A percentile compares a stretch with the other conserved stretches of the same genome.
Evolutionary conservation across 148 eudicot genomes (phyloP).

Genomic region (Cornus kousa): DNA sequence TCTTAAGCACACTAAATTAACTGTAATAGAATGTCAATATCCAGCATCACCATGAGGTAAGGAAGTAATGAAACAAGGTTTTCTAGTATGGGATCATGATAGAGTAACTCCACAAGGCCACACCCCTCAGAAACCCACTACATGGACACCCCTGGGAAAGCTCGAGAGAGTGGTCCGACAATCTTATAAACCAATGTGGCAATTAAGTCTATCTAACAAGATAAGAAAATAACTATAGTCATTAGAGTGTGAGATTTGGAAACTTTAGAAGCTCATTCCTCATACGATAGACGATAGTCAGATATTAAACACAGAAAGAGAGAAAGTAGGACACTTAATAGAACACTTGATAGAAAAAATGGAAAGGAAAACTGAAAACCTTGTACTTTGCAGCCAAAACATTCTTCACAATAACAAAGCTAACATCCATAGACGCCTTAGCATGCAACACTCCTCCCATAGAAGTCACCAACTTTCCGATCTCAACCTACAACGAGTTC

Average conservation of each 20-base stretch:
- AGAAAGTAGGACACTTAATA: background rate
- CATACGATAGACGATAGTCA: background rate
- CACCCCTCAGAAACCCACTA: no score
- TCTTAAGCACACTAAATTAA: no score
- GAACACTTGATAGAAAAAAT: constrained; percentile 6
- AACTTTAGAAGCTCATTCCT: background rate
- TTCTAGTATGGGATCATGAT: no score
- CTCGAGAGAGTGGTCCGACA: no score
- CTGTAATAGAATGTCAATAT: no score
- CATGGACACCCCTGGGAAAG: no score
- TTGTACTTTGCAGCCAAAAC: constrained; percentile 89
- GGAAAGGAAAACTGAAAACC: constrained; percentile 38
- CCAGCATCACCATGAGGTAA: no score
- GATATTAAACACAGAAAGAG: background rate
- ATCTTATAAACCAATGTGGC: no score
- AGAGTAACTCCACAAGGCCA: no score
- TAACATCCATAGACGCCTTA: constrained; percentile 76
- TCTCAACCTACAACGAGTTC: constrained; percentile 54
- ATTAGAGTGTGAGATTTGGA: background rate
- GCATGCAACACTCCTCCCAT: constrained; percentile 81
- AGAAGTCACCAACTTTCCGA: constrained; percentile 67
- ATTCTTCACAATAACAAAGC: constrained; percentile 82
- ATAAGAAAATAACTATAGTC: no score
- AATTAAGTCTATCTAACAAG: no score
- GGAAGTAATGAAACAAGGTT: no score